Evolutionary conservation across 192 early-diverging fungal genomes (phyloP), one percentile per base, ranked within the genome.

Genomic region (Nowakowskiella sp.): DNA sequence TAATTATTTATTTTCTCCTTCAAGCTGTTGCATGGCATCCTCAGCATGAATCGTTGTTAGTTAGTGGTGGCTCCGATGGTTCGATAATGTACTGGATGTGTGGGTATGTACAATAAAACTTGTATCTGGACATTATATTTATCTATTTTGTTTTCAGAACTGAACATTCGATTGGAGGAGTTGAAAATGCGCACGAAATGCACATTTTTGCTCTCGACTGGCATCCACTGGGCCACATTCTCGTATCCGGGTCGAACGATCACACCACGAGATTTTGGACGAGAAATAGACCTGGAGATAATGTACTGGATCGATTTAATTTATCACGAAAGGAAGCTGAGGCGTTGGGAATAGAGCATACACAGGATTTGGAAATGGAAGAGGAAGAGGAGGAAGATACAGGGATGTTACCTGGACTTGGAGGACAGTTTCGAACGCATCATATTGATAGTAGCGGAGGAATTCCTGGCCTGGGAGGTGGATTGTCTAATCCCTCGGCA

Each of bases 251-350:
- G 24, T 91, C 88, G 16, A 99, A 97, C 54, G 96, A 99, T 61
- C 88, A 94, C 51, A 87, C 91, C 0, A 97, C 94, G 7, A 81
- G 88, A 22, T 95, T 97, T 60, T 99, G 94, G 93, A 86, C 89
- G 16, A 72, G 93, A 22, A 87, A 90, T 28, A 73, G 96, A 10
- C 96, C 96, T 3, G 96, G 88, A 9, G 78, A 81, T 42, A 58
- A 45, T 1, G 60, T 76, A 62, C 62, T 61, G 43, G 78, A 78
- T 58, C 60, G 71, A 6, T 69, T 72, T 55, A 69, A 50, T 47
- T 24, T 66, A 32, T 31, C 47, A 4, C 47, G 59, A 30, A 49
- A 47, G 31, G 64, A 66, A 36, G 57, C 57, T 28, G 60, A 60
- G 25, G 25, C 44, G 2, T 24, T 60, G n/a, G 58, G 58, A 13